Conservation (phyloP, 805 yeast species). For the Cyberlindnera euphorbiiphila region DNA sequence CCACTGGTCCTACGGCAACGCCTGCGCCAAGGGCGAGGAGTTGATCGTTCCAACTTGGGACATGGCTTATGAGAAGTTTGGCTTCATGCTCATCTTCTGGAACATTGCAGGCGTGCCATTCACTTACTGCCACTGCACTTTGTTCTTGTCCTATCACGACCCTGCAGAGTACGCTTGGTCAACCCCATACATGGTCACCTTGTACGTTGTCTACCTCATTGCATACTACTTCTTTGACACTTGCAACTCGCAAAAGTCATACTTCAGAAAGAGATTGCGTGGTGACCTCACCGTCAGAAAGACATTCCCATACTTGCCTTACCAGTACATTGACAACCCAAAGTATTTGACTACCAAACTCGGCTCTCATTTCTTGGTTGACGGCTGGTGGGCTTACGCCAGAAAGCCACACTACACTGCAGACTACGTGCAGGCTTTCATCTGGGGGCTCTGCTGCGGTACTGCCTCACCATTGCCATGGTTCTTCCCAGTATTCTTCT, state of each 20-base stretch:
- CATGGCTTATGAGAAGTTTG: conserved; percentile 98
- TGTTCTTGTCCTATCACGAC: conserved; percentile 76
- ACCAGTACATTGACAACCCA: conserved; percentile 79
- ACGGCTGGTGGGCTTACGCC: conserved; percentile 93
- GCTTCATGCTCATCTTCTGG: conserved; percentile 99
- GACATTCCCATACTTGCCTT: conserved; percentile 91
- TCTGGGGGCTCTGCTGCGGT: conserved; percentile 94
- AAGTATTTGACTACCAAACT: conserved; percentile 77
- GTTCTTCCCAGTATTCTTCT: conserved; percentile 92
- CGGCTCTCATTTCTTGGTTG: conserved; percentile 81
- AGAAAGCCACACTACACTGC: conserved; percentile 95
- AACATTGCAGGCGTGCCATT: conserved; percentile 98
- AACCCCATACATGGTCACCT: conserved; percentile 48
- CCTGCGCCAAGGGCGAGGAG: conserved; percentile 97
- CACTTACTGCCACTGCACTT: conserved; percentile 93
- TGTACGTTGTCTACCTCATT: conserved; percentile 52
- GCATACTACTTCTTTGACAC: conserved; percentile 95
- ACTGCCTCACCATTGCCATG: conserved; percentile 86
- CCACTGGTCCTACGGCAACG: conserved; percentile 93
- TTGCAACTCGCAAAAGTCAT: conserved; percentile 90
- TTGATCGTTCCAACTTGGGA: conserved; percentile 98
- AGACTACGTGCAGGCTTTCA: conserved; percentile 79
- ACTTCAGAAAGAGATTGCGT: conserved; percentile 77
- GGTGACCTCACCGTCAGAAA: conserved; percentile 78
- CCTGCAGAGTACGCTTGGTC: conserved; percentile 83